Evolutionary conservation across 768 basidiomycete species (phyloP).

Genomic region (Gloeopeniophorella convolvens): DNA sequence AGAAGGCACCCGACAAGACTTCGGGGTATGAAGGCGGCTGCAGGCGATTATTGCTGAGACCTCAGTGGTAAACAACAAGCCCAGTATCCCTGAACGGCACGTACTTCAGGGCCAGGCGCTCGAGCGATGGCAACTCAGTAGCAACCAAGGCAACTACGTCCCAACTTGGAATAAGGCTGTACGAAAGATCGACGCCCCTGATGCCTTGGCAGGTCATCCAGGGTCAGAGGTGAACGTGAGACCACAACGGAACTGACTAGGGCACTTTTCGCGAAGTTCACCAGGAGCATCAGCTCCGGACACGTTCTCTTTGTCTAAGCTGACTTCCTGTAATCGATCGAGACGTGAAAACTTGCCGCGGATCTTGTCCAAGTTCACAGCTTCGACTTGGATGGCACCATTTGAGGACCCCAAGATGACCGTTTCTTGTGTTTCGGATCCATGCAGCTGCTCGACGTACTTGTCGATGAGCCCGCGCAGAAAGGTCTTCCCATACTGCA

Average conservation of each 20-base stretch:
- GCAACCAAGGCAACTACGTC: conserved; percentile 56
- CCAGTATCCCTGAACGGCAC: conserved; percentile 26
- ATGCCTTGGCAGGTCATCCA: conserved; percentile 7
- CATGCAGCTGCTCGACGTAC: conserved; percentile 64
- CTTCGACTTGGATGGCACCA: conserved; percentile 80
- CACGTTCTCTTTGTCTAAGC: conserved; percentile 67
- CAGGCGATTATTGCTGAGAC: conserved; percentile 48
- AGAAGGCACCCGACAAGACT: conserved; percentile 39
- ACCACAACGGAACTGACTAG: conserved; percentile 45
- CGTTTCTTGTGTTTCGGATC: conserved; percentile 47
- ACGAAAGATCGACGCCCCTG: conserved; percentile 72
- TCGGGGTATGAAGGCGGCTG: conserved; percentile 30
- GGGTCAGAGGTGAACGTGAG: conserved; percentile 15
- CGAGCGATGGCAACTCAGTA: conserved; percentile 52
- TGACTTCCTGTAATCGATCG: conserved; percentile 65
- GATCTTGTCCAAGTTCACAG: conserved; percentile 75
- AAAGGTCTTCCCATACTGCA: conserved; percentile 65
- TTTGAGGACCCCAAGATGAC: conserved; percentile 76
- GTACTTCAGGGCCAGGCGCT: conserved; percentile 74
- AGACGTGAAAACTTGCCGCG: conserved; percentile 62
- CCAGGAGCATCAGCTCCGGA: conserved; percentile 44
- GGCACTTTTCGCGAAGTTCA: conserved; percentile 50
- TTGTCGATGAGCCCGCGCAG: conserved; percentile 66
- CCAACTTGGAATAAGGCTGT: conserved; percentile 70
- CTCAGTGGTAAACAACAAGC: conserved; percentile 18